Evolutionary conservation across 2,329 filamentous ascomycete genomes (phyloP), one percentile per base, ranked within the genome.

Genomic region (Thielaviopsis punctulata): DNA sequence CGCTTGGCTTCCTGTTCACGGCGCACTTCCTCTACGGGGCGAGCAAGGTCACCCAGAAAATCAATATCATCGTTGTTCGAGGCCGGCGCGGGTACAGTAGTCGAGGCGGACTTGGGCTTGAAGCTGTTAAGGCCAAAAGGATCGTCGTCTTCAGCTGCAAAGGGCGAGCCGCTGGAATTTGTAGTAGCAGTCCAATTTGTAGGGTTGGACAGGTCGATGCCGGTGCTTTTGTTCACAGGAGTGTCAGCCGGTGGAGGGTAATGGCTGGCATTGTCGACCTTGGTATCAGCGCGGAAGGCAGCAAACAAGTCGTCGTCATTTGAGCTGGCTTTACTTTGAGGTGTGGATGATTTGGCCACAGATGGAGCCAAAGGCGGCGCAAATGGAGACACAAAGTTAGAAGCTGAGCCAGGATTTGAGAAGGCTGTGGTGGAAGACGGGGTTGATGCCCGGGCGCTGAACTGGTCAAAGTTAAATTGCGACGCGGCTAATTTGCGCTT

Each of bases 51-150:
- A 7, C 80, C 80, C 21, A 84, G 63, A 45, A 84, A 74, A 59
- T 84, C 80, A 53, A 82, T 76, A 47, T 81, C 77, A 25, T 80
- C 77, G n/a, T 64, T 65, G 0, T 58, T 52, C 9, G 58, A 56
- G 60, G 8, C 55, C 60, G 62, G 60, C 21, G 57, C 52, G 21
- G 62, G 58, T 21, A 63, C 56, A 4, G 63, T n/a, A 49, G 24
- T 39, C 22, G 25, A 18, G 45, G 45, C 15, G 53, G 25, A 60
- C 45, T 58, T 68, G 47, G 25, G 52, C 57, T 77, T 76, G 60
- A 87, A 63, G 57, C 82, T 71, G 55, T 73, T 81, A 33, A 95
- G 69, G 1, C 86, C 90, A 63, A 96, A 95, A 1, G 88, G 86
- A 62, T 95, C 87, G 62, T 94, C 87, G 59, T 95, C 86, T 53